These are phyloP conservation scores for Stenocarpella maydis DNA, from an alignment of 2,329 filamentous ascomycete species.

Conservation along the genomic window DNA sequence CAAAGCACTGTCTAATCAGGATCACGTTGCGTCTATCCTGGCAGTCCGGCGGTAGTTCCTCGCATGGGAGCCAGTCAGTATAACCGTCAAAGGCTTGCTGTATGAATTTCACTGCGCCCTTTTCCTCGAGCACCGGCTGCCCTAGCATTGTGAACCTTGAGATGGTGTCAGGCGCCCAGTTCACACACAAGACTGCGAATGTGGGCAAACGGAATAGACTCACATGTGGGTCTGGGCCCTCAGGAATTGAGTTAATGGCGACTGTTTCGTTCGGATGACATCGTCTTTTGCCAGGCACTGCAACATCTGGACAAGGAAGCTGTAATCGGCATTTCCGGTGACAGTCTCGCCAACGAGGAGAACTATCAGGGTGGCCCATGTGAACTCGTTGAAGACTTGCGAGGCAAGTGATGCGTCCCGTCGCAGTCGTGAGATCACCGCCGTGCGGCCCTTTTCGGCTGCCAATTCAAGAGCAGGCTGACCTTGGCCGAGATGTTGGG, in stretches of 20 bases:
- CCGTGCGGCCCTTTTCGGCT: neutral
- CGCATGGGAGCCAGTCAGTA: slow-evolving; percentile 1
- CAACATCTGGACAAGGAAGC: slow-evolving; percentile 11
- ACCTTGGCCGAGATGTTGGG: slow-evolving; percentile 11
- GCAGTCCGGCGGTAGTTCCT: neutral
- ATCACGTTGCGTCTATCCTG: slow-evolving; percentile 11
- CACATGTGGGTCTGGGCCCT: neutral
- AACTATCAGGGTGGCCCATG: slow-evolving; percentile 3
- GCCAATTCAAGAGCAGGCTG: neutral
- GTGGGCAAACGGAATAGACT: neutral
- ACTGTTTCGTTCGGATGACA: neutral
- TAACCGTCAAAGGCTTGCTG: neutral
- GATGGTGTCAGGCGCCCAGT: neutral
- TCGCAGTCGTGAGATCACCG: slow-evolving; percentile 1
- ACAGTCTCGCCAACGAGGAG: slow-evolving; percentile 7
- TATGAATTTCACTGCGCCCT: neutral
- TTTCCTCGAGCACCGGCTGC: neutral
- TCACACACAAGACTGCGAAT: neutral
- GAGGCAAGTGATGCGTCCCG: neutral
- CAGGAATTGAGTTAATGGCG: neutral
- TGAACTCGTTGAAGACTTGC: slow-evolving; percentile 11
- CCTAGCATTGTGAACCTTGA: slow-evolving; percentile 12
- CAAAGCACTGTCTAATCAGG: neutral
- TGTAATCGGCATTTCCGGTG: slow-evolving; percentile 8
- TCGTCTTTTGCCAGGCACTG: neutral